Conservation (phyloP, 2,329 filamentous ascomycete genomes). For the Fusarium euwallaceae region DNA sequence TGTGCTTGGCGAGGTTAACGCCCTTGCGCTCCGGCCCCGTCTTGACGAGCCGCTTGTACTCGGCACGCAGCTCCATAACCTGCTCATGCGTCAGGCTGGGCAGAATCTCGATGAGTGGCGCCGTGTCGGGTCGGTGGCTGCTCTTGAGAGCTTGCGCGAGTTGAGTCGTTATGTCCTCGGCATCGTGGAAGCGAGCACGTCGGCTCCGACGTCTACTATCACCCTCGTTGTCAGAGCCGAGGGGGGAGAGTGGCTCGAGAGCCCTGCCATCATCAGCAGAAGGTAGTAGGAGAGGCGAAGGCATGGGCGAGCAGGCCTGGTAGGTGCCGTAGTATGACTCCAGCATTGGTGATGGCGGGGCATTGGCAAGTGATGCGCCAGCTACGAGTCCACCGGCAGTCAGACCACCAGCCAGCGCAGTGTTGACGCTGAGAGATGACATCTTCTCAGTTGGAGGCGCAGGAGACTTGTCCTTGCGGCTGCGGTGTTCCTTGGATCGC, state of each 20-base stretch:
- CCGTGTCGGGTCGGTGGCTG: conserved; percentile 74
- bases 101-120: conserved; percentile 84
- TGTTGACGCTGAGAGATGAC: conserved; percentile 66
- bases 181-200: conserved; percentile 85
- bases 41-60: conserved; percentile 93
- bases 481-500: conserved; percentile 38
- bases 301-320: conserved; percentile 95
- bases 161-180: conserved; percentile 80
- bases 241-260: conserved; percentile 66
- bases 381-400: conserved; percentile 45
- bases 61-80: conserved; percentile 84
- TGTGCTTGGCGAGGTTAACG: conserved; percentile 88
- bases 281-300: conserved; percentile 77
- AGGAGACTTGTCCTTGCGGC: conserved; percentile 58
- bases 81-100: conserved; percentile 89
- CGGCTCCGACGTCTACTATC: conserved; percentile 64
- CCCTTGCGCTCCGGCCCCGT: conserved; percentile 79
- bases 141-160: conserved; percentile 82
- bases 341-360: conserved; percentile 85
- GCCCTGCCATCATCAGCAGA: conserved; percentile 62
- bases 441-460: conserved; percentile 63
- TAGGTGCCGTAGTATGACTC: conserved; percentile 96
- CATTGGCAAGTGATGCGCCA: conserved; percentile 62
- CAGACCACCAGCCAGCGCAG: conserved; percentile 43
- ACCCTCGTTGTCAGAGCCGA: conserved; percentile 60